Evolutionary conservation across 768 basidiomycete species (phyloP).

Genomic region (Crucibulum laeve): DNA sequence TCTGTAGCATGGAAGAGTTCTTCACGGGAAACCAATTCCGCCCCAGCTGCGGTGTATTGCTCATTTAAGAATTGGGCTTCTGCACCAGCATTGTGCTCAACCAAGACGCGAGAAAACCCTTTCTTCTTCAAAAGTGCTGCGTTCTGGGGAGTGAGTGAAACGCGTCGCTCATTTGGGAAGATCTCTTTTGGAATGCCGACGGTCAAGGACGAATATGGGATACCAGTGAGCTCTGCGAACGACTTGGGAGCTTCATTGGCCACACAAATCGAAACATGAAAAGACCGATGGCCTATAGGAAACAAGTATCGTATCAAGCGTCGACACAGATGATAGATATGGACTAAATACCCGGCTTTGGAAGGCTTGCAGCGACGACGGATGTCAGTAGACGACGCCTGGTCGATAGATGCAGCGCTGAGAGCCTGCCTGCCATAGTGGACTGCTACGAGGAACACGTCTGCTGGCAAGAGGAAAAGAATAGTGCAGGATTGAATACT

Average conservation of each 20-base stretch:
- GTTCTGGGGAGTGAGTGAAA: slow-evolving; percentile 80
- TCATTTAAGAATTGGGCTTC: slow-evolving; percentile 79
- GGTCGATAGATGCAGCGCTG: background rate
- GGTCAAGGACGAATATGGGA: slow-evolving; percentile 67
- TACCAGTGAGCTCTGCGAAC: slow-evolving; percentile 24
- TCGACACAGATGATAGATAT: background rate
- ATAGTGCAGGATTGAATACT: too few species aligned
- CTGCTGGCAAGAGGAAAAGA: too few species aligned
- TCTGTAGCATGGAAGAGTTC: slow-evolving; percentile 67
- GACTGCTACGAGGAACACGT: background rate
- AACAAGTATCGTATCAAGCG: too few species aligned
- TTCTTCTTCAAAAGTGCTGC: slow-evolving; percentile 74
- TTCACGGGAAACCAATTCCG: slow-evolving; percentile 67
- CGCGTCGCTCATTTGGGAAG: slow-evolving; percentile 75
- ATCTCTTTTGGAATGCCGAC: slow-evolving; percentile 77
- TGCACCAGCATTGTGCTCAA: slow-evolving; percentile 68
- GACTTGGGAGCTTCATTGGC: slow-evolving; percentile 23
- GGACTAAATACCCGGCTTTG: background rate
- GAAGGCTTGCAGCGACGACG: background rate
- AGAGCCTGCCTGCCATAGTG: background rate
- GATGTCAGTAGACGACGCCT: background rate
- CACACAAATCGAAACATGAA: slow-evolving; percentile 23
- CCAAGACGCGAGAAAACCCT: slow-evolving; percentile 68
- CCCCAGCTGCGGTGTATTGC: slow-evolving; percentile 76
- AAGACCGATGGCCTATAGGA: slow-evolving; percentile 23